Evolutionary conservation across 1,284 basidiomycete genomes (phyloP), one percentile per base, ranked within the genome.

Genomic region (Papiliotrema flavescens): DNA sequence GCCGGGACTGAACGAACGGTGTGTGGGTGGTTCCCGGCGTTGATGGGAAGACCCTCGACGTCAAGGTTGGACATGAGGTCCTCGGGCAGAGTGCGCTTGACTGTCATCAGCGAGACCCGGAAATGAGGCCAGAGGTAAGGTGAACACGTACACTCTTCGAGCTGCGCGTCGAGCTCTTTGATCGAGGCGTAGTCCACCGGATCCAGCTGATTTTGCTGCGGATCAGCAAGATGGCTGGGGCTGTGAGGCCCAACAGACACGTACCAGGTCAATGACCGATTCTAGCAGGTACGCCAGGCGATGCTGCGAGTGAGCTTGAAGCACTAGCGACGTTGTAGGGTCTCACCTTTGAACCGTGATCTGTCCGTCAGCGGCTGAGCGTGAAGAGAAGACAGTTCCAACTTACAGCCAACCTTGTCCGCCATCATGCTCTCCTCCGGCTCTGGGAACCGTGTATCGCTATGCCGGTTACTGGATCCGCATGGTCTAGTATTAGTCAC

Each of bases 361-460:
- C 45, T 47, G 28, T 6, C 2, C 6, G 20, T 48, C 15, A 26
- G 24, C n/a, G 2, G 15, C 20, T 15, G 15, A 14, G 45, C 28
- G 3, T 3, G 4, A 15, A 5, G 45, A 28, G 28, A 28, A 32
- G 23, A 9, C 17, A 3, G 28, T 17, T 26, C 15, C 28, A 20
- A 62, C 68, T 69, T 50, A 67, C 69, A 75, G 13, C 69, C 64
- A 51, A 71, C 67, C 8, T 60, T 54, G 56, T 75, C 72, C 17
- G 58, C 54, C 4, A 67, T 44, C 3, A 67, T 45, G 37, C 53
- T 49, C 22, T 60, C 47, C 19, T 61, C 56, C 22, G 56, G 47
- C 19, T 64, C 60, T 0, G 75, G 75, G 41, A 70, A 62, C 51
- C 66, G 63, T 2, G 75, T 72, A 60, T 76, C 75, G 15, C 65